Evolutionary conservation across 768 basidiomycete genomes (phyloP).

Genomic region (Asterophora parasitica): DNA sequence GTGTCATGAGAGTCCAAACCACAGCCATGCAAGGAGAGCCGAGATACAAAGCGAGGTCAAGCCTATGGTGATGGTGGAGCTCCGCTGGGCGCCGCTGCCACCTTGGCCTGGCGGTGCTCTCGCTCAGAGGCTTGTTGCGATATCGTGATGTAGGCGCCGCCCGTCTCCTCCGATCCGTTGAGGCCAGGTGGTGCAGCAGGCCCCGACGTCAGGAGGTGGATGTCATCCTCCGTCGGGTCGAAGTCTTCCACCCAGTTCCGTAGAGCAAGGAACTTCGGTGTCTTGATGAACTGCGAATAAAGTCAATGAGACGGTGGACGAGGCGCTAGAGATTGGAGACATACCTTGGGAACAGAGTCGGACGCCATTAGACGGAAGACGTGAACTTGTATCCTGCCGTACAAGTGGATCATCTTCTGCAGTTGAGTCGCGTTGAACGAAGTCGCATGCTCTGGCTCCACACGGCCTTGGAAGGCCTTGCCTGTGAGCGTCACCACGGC

Average conservation of each 20-base stretch:
- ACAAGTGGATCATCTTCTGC: slow-evolving; percentile 87
- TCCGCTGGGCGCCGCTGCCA: slow-evolving; percentile 19
- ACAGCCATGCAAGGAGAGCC: slow-evolving; percentile 20
- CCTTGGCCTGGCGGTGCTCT: slow-evolving; percentile 39
- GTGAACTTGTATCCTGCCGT: slow-evolving; percentile 94
- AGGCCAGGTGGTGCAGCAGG: slow-evolving; percentile 72
- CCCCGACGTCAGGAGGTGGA: slow-evolving; percentile 46
- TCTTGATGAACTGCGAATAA: slow-evolving; percentile 74
- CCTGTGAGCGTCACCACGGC: slow-evolving; percentile 76
- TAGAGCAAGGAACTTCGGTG: slow-evolving; percentile 73
- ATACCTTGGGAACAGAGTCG: slow-evolving; percentile 95
- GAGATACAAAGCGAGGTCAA: slow-evolving; percentile 11
- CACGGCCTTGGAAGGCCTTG: slow-evolving; percentile 71
- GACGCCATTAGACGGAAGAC: slow-evolving; percentile 98
- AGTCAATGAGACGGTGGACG: slow-evolving; percentile 10
- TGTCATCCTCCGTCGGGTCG: slow-evolving; percentile 59
- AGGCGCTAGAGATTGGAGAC: slow-evolving; percentile 13
- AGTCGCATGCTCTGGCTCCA: slow-evolving; percentile 76
- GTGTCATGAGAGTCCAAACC: slow-evolving; percentile 19
- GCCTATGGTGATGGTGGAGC: slow-evolving; percentile 26
- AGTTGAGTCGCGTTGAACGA: slow-evolving; percentile 94
- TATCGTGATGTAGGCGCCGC: slow-evolving; percentile 83
- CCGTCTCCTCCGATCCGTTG: slow-evolving; percentile 59
- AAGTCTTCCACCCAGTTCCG: slow-evolving; percentile 77
- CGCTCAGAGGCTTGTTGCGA: slow-evolving; percentile 78